Evolutionary conservation across 768 basidiomycete species (phyloP).

Genomic region (Pleurotus giganteus): DNA sequence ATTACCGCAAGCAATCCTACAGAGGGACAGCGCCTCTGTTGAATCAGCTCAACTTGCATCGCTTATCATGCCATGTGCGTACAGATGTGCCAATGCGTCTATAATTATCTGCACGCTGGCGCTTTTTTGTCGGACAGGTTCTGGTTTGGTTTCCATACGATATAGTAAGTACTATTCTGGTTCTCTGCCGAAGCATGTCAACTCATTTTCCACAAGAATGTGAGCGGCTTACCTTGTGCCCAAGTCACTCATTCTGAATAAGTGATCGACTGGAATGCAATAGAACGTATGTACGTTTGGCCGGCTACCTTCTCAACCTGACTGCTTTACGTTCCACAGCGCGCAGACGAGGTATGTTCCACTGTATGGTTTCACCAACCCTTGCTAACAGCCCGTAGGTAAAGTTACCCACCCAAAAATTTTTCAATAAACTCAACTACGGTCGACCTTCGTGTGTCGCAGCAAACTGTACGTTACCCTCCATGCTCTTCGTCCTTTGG

Average conservation of each 20-base stretch:
- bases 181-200: not conserved
- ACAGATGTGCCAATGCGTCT: not conserved
- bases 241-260: not conserved
- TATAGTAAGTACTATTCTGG: not conserved
- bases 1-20: not conserved
- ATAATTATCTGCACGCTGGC: not conserved
- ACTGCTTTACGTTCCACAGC: too few relatives aligned
- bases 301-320: too few relatives aligned
- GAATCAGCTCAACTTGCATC: not conserved
- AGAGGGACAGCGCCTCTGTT: not conserved
- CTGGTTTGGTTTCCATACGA: constrained; percentile 2
- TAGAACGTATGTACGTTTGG: too few relatives aligned
- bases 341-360: too few relatives aligned
- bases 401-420: too few relatives aligned
- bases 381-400: too few relatives aligned
- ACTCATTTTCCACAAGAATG: not conserved
- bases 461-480: too few relatives aligned
- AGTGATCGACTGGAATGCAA: too few relatives aligned
- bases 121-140: not conserved
- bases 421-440: too few relatives aligned
- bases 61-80: not conserved
- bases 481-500: too few relatives aligned
- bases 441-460: too few relatives aligned
- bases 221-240: not conserved
- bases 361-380: too few relatives aligned